Conservation (phyloP, 306 rosid genomes). For the Corylus americana region DNA sequence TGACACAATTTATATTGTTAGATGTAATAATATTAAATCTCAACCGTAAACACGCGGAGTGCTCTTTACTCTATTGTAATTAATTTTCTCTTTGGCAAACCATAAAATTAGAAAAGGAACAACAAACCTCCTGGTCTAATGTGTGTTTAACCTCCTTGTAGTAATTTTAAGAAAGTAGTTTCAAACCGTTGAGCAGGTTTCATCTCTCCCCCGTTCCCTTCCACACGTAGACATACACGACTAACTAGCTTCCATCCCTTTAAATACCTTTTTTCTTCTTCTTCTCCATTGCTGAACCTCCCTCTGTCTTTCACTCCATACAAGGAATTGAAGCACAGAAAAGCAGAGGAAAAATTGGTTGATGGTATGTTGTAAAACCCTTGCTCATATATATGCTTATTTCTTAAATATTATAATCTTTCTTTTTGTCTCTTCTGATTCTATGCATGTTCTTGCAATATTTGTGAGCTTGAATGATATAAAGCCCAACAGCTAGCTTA, state of each 20-base stretch:
- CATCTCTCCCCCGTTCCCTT: neutral
- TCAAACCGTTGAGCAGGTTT: neutral
- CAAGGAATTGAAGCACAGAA: neutral
- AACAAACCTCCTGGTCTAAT: neutral
- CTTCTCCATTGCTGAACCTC: neutral
- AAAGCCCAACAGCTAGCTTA: neutral
- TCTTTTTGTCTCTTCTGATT: neutral
- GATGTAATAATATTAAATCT: no score
- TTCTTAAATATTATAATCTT: neutral
- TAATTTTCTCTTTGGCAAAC: neutral
- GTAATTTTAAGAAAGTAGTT: slow-evolving; percentile 4
- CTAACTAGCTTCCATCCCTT: neutral
- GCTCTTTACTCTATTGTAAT: neutral
- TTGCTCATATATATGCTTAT: neutral
- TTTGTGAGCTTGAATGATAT: neutral
- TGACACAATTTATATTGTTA: no score
- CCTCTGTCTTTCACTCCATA: neutral
- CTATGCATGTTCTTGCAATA: neutral
- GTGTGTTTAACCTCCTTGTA: neutral
- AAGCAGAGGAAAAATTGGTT: neutral
- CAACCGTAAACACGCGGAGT: no score
- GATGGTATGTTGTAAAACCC: neutral
- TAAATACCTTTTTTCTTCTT: neutral
- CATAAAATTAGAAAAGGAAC: neutral
- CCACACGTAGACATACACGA: neutral